Evolutionary conservation across 108 stramenopile species (phyloP), one percentile per base, ranked within the genome.

Genomic region (Ochromonas danica): DNA sequence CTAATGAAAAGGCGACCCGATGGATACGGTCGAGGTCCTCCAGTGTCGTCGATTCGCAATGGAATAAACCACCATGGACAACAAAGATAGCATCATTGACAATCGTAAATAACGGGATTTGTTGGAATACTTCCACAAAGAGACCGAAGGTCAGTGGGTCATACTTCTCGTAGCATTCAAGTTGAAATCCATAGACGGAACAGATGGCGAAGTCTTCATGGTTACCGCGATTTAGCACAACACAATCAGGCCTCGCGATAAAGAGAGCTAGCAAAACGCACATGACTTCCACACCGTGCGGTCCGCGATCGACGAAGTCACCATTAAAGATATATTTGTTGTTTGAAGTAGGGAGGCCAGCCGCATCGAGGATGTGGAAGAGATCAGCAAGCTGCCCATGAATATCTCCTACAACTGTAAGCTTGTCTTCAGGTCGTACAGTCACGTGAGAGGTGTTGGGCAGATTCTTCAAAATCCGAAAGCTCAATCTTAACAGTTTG

Each of bases 311-410:
- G 27, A 86, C 85, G 61, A 86, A 86, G 61, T 86, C 85, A 1
- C 85, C 85, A 39, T 86, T 86, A 78, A 86, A 86, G 30, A 86
- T 82, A 45, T 81, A 82, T 40, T 82, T 84, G 78, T 83, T 78
- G 22, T 57, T 84, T 36, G 33, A 22, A 14, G 75, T 43, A 3
- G 85, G 85, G 28, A 79, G 31, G 0, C 84, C 85, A 60, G 42
- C 45, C 43, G 43, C 39, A 70, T 86, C 82, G 42, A 86, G 31
- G 28, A 86, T 82, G 42, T 85, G 41, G 0, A 85, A 41, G 28
- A 86, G 62, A 40, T 86, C 85, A 40, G 40, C 42, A 39, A 86
- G 25, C 25, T 75, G 72, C 10, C 72, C 72, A 70, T 86, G 85
- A 1, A 86, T 35, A 57, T 86, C 85, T 1, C 85, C 85, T 40